phyloP scores from a whole-genome alignment of 202 grass and related monocot species.

The Zoysia matrella region DNA sequence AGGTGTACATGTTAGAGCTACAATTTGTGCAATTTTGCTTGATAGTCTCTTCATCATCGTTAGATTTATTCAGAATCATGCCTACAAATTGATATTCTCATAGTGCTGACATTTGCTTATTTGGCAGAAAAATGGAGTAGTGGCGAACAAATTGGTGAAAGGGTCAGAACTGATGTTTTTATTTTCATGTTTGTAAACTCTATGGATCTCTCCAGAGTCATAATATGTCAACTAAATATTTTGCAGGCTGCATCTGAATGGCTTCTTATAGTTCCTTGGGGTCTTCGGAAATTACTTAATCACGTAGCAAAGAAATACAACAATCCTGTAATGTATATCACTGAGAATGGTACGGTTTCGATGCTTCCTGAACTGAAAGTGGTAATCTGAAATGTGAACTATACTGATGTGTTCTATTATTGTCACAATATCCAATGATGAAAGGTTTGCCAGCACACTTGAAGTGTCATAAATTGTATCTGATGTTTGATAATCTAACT shows the following conservation, averaged over 20 bases:
- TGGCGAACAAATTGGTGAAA: slow-evolving; percentile 89
- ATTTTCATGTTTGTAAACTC: not conserved
- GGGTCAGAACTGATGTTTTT: slow-evolving; percentile 56
- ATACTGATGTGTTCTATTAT: not conserved
- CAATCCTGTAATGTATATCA: slow-evolving; percentile 79
- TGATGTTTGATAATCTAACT: slow-evolving; percentile 2
- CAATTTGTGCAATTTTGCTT: slow-evolving; percentile 20
- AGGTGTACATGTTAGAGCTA: not conserved
- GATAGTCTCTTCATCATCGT: not conserved
- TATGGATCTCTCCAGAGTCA: not conserved
- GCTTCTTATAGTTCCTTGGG: slow-evolving; percentile 98
- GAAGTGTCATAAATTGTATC: not conserved
- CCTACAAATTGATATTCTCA: slow-evolving; percentile 26
- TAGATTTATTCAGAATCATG: slow-evolving; percentile 1
- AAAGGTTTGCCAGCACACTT: not conserved
- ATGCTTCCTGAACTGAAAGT: slow-evolving; percentile 22
- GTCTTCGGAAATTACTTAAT: slow-evolving; percentile 71
- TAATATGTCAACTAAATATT: slow-evolving; percentile 40
- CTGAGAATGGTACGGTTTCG: slow-evolving; percentile 84
- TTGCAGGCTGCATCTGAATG: slow-evolving; percentile 92
- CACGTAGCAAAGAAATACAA: slow-evolving; percentile 69
- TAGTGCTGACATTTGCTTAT: slow-evolving; percentile 46
- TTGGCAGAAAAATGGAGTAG: slow-evolving; percentile 66
- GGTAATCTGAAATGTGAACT: not conserved
- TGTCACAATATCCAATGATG: slow-evolving; percentile 12